Percentiles rank a stretch among this genome's conserved stretches.
These are phyloP conservation scores for Globisporangium carolinianum DNA, from an alignment of 352 stramenopile genomes.

Conservation along the genomic window DNA sequence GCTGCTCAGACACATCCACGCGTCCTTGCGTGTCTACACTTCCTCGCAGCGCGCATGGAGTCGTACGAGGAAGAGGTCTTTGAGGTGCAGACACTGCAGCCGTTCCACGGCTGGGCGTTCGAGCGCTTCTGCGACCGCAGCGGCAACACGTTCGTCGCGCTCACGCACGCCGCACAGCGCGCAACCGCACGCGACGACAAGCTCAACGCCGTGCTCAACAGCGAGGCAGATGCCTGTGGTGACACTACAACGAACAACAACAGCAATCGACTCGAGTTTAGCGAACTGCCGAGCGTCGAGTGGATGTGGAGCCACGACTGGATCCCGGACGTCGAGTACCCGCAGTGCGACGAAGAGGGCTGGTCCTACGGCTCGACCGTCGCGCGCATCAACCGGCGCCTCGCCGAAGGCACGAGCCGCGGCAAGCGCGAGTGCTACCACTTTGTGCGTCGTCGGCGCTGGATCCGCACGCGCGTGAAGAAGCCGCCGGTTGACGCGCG, in stretches of 20 bases:
- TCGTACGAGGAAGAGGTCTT: conserved; percentile 77
- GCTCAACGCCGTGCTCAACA: conserved; percentile 32
- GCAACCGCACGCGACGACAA: conserved; percentile 39
- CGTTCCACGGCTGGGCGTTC: conserved; percentile 73
- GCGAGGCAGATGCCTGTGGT: conserved; percentile 1
- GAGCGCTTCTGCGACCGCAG: conserved; percentile 79
- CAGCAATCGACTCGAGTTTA: conserved; percentile 38
- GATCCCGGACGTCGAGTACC: conserved; percentile 69
- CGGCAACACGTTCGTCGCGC: conserved; percentile 53
- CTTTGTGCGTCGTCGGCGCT: conserved; percentile 65
- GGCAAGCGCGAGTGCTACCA: conserved; percentile 74
- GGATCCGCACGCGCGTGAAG: conserved; percentile 73
- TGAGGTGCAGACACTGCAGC: conserved; percentile 78
- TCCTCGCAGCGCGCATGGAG: conserved; percentile 28
- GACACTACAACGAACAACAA: conserved; percentile 5
- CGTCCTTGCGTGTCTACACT: background rate
- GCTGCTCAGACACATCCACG: background rate
- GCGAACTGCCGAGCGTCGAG: conserved; percentile 47
- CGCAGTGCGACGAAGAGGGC: conserved; percentile 76
- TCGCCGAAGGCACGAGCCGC: conserved; percentile 72
- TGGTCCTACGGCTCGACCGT: conserved; percentile 85
- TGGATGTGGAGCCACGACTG: conserved; percentile 84
- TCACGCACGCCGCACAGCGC: conserved; percentile 42
- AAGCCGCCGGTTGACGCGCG: conserved; percentile 24
- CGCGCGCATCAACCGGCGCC: conserved; percentile 68